Evolutionary conservation across 345 rosid species (phyloP).

Genomic region (Lepidium africanum): DNA sequence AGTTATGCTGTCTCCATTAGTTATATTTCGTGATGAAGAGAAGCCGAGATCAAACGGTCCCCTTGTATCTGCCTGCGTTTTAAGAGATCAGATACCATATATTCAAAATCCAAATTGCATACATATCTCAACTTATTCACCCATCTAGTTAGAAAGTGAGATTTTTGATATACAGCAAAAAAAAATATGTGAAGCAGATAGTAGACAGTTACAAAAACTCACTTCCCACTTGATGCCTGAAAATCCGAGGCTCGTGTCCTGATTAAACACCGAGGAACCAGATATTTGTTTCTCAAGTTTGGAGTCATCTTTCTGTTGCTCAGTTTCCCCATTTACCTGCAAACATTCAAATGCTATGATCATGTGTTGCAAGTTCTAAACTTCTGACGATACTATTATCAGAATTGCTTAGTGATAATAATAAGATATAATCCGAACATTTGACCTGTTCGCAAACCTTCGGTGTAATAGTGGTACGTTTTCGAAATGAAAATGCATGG

Average conservation of each 20-base stretch:
- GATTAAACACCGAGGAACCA: slow-evolving; percentile 37
- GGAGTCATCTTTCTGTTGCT: slow-evolving; percentile 27
- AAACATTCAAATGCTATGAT: not conserved
- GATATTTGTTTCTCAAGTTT: slow-evolving; percentile 39
- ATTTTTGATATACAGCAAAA: not conserved
- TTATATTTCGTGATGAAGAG: slow-evolving; percentile 47
- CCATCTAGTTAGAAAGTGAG: not conserved
- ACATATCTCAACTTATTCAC: not conserved
- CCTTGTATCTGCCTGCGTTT: slow-evolving; percentile 61
- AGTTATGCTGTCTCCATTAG: slow-evolving; percentile 37
- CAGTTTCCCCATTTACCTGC: slow-evolving; percentile 39
- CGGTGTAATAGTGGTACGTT: slow-evolving; percentile 3
- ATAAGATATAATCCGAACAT: too few species aligned
- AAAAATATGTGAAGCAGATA: not conserved
- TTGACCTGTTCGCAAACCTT: slow-evolving; percentile 26
- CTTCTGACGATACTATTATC: not conserved
- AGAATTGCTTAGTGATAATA: not conserved
- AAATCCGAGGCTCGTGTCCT: slow-evolving; percentile 83
- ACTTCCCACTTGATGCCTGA: slow-evolving; percentile 88
- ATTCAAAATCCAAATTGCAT: not conserved
- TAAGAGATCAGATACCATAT: not conserved
- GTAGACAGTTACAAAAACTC: not conserved
- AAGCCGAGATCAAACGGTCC: slow-evolving; percentile 85
- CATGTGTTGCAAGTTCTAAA: slow-evolving; percentile 6
- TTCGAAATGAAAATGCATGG: slow-evolving; percentile 65